Base-by-base conservation (phyloP, 2,329 filamentous ascomycete genomes). In the Paracoccidioides brasiliensis region DNA sequence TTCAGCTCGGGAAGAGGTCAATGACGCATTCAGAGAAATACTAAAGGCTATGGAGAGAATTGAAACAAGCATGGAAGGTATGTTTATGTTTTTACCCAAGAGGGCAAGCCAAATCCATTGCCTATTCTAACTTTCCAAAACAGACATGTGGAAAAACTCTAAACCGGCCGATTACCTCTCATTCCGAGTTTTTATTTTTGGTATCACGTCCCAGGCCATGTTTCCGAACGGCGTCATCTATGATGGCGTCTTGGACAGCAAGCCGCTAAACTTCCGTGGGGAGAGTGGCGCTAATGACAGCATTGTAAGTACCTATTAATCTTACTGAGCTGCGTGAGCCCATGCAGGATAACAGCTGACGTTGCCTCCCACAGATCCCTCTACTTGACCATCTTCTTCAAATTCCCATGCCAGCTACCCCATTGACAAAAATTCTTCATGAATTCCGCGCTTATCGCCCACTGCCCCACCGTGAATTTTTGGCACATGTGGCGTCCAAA, bases 161-260 rank as follows among this genome's bases (percentile, higher is more conserved):
- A 86, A 87, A 63, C 90, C 90, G 2, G 78, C 80, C 15, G 82
- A 89, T 62, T 96, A 96, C 74, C 88, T 86, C 57, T 85, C 81
- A 62, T 96, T 95, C 80, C 86, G 90, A 43, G 95, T 91, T 9
- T 96, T 96, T 76, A 96, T 96, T 74, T 95, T 95, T 67, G 91
- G 91, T 63, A 95, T 96, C 71, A 94, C 89, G 1, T 86, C 82
- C 50, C 90, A 96, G 72, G 85, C 83, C 64, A 95, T 96, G 90
- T 96, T 96, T 71, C 90, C 90, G 7, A 77, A 90, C 60, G 91
- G 91, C 7, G 91, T 96, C 6, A 73, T 95, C 49, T 96, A 96
- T 69, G 86, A 94, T 68, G 90, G 89, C 7, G 80, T 91, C 58
- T 84, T 84, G 61, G 82, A 85, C 57, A 68, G 72, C 61, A 76